Evolutionary conservation across 2,329 filamentous ascomycete genomes (phyloP), one percentile per base, ranked within the genome.

Genomic region (Scedosporium dehoogii): DNA sequence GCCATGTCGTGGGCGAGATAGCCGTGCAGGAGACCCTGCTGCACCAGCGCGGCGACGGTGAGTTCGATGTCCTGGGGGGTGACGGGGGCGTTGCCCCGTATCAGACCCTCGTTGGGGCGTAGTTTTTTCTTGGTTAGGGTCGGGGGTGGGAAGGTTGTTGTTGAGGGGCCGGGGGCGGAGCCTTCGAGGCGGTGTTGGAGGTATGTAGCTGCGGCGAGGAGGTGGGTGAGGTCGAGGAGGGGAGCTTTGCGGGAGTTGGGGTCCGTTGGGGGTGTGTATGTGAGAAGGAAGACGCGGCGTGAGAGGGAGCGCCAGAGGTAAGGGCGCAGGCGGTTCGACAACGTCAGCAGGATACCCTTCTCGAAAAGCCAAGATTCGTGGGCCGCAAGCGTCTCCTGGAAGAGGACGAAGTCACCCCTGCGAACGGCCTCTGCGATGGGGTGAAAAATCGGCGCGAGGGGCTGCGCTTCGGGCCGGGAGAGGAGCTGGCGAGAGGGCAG

Each of bases 291-390:
- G 0, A 87, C 85, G 66, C 86, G 88, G 33, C 92, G 85, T 18
- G 89, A 84, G 6, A 97, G 81, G 1, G 89, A 89, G 14, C 93
- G 86, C 91, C 91, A 96, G 12, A 96, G 84, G 2, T 96, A 79
- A 1, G 91, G 85, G 62, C 94, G 89, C 63, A 92, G 87, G 60
- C 91, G 85, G 69, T 90, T 90, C 3, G 85, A 82, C 10, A 97
- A 78, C 14, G 88, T 85, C 5, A 96, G 80, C 23, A 96, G 82
- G 27, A 96, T 81, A 1, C 90, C 87, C 70, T 87, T 89, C 46
- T 83, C 81, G 29, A 91, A 84, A 63, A 96, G 87, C 87, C 90
- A 97, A 57, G 81, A 74, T 61, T 87, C 84, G 67, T 88, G 79
- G 16, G 76, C 71, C 9, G 83, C 82, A 6, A 96, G 79, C 55